Conservation (phyloP, 2,329 filamentous ascomycete genomes). For the Leptosphaerulina australis region DNA sequence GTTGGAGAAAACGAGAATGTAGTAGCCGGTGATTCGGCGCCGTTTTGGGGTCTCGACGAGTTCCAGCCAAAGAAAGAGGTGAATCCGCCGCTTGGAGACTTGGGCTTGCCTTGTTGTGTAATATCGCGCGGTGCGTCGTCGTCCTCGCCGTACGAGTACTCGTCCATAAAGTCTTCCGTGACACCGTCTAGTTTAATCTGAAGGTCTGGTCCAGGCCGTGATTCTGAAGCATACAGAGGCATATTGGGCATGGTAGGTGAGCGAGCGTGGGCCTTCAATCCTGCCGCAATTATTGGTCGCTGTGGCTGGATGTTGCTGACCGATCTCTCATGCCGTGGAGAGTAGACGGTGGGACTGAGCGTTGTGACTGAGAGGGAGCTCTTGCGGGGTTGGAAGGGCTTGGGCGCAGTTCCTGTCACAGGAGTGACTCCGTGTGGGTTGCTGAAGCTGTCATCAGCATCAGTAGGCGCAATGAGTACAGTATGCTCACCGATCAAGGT, state of each 20-base stretch:
- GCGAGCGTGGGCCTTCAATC: constrained; percentile 37
- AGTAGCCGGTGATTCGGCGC: constrained; percentile 64
- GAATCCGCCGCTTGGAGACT: constrained; percentile 60
- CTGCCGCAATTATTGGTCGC: constrained; percentile 35
- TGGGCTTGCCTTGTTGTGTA: constrained; percentile 46
- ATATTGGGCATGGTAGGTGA: constrained; percentile 50
- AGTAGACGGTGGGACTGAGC: constrained; percentile 12
- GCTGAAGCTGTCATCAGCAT: constrained; percentile 33
- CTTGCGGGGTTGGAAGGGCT: constrained; percentile 31
- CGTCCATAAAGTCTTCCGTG: constrained; percentile 46
- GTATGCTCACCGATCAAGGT: constrained; percentile 48
- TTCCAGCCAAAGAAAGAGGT: constrained; percentile 73
- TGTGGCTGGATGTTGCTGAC: constrained; percentile 43
- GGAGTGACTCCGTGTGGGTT: constrained; percentile 46
- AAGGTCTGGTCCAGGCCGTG: constrained; percentile 36
- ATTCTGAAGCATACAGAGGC: constrained; percentile 40
- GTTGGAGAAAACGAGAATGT: constrained; percentile 67
- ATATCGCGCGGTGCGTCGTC: constrained; percentile 30
- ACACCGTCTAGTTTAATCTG: constrained; percentile 47
- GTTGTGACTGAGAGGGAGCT: constrained; percentile 29
- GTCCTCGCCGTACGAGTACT: constrained; percentile 39
- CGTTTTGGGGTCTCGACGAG: constrained; percentile 57
- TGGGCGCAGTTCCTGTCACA: constrained; percentile 33
- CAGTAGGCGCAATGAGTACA: constrained; percentile 2
- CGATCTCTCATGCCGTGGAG: constrained; percentile 46